phyloP scores from a whole-genome alignment of 768 basidiomycete species.

The Lactarius trivialis region DNA sequence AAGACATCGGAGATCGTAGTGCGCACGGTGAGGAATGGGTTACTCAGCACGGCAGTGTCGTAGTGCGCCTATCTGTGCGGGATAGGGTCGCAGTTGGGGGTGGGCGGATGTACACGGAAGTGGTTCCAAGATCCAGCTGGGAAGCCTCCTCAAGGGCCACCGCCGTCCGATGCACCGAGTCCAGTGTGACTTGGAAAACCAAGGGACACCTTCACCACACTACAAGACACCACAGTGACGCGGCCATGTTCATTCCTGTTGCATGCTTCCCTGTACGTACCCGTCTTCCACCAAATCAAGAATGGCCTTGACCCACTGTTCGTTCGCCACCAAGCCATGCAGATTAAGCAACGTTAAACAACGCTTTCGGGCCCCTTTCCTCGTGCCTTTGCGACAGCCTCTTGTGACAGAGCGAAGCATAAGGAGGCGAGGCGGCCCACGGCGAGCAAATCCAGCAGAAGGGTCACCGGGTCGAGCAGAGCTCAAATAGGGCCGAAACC shows the following conservation, averaged over 20 bases:
- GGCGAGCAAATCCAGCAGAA: constrained; percentile 22
- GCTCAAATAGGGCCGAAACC: constrained; percentile 16
- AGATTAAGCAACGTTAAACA: constrained; percentile 19
- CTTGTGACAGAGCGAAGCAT: constrained; percentile 10
- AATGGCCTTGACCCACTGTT: constrained; percentile 6
- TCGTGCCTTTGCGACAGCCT: constrained; percentile 2
- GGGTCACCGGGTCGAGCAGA: constrained; percentile 21
- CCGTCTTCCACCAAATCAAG: constrained; percentile 6
- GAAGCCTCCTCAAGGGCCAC: neutral
- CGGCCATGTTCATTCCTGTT: constrained; percentile 1
- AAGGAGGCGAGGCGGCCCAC: constrained; percentile 8
- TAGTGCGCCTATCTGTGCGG: constrained; percentile 18
- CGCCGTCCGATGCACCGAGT: constrained; percentile 12
- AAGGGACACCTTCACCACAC: constrained; percentile 11
- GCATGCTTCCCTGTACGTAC: constrained; percentile 17
- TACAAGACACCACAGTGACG: constrained; percentile 5
- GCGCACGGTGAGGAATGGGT: neutral
- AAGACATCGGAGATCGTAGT: constrained; percentile 8
- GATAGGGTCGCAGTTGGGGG: constrained; percentile 20
- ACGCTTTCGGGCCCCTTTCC: constrained; percentile 21
- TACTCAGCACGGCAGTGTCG: constrained; percentile 10
- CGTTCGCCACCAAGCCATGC: constrained; percentile 15
- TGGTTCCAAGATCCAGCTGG: neutral
- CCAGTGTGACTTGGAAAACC: constrained; percentile 3
- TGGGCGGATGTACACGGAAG: constrained; percentile 10